These are phyloP conservation scores for Blastomyces gilchristii DNA, from an alignment of 2,329 filamentous ascomycete genomes.

Conservation along the genomic window DNA sequence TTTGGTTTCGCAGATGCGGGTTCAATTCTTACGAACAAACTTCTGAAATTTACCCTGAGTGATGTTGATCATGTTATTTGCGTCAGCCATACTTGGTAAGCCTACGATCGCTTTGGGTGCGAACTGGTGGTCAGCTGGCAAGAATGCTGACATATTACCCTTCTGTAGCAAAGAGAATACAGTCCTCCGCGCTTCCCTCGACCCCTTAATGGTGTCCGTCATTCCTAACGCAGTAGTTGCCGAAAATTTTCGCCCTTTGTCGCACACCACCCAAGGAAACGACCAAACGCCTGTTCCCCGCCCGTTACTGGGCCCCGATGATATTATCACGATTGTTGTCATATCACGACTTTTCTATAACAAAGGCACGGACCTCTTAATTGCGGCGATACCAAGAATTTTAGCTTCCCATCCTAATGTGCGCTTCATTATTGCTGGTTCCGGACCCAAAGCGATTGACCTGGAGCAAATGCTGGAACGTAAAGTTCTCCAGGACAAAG, in stretches of 20 bases:
- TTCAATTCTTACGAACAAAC: slow-evolving; percentile 92
- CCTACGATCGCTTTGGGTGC: background rate
- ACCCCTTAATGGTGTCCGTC: slow-evolving; percentile 93
- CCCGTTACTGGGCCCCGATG: slow-evolving; percentile 64
- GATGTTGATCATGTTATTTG: slow-evolving; percentile 98
- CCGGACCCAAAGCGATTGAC: slow-evolving; percentile 92
- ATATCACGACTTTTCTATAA: slow-evolving; percentile 98
- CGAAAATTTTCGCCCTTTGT: slow-evolving; percentile 78
- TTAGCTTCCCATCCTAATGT: slow-evolving; percentile 83
- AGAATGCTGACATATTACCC: slow-evolving; percentile 13
- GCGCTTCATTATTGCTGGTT: slow-evolving; percentile 92
- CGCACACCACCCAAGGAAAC: slow-evolving; percentile 37
- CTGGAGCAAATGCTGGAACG: slow-evolving; percentile 97
- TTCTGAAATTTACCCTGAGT: slow-evolving; percentile 89
- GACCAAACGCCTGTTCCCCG: slow-evolving; percentile 40
- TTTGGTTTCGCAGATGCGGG: slow-evolving; percentile 95
- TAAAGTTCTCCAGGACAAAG: slow-evolving; percentile 84
- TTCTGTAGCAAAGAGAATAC: slow-evolving; percentile 83
- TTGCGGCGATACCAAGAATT: slow-evolving; percentile 87
- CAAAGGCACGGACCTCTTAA: slow-evolving; percentile 94
- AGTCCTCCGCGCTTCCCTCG: slow-evolving; percentile 82
- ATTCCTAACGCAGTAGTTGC: slow-evolving; percentile 97
- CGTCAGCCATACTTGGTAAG: slow-evolving; percentile 91
- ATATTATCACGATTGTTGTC: slow-evolving; percentile 90
- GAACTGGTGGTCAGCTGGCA: background rate